These are phyloP conservation scores for Euphorbia corollata DNA, from an alignment of 441 rosid genomes.

Conservation along the genomic window DNA sequence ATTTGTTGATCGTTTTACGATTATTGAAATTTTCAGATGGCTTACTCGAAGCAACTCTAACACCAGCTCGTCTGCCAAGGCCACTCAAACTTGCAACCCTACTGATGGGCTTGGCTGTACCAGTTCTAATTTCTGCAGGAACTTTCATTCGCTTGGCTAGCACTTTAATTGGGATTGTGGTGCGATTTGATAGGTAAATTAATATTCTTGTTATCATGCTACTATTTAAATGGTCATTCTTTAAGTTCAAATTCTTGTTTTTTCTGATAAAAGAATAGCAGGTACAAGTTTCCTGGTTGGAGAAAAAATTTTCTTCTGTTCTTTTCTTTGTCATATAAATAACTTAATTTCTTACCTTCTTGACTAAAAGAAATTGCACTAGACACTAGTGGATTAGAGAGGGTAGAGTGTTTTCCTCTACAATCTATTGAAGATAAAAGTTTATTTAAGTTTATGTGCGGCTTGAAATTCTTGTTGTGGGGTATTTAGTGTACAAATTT, in stretches of 20 bases:
- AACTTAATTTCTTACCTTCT: not conserved
- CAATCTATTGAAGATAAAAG: not conserved
- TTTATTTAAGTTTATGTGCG: not conserved
- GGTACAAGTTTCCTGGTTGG: not conserved
- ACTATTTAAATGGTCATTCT: not conserved
- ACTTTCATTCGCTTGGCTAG: constrained; percentile 48
- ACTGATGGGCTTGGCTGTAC: constrained; percentile 57
- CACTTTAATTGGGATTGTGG: constrained; percentile 49
- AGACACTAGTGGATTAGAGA: not conserved
- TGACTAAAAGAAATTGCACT: not conserved
- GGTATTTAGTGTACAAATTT: not conserved
- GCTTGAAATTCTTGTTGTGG: not conserved
- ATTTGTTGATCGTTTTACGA: not conserved
- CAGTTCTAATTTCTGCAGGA: constrained; percentile 70
- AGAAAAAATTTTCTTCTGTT: not conserved
- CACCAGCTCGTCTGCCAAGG: constrained; percentile 74
- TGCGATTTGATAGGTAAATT: constrained; percentile 76
- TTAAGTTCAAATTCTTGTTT: constrained; percentile 4
- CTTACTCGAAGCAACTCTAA: constrained; percentile 81
- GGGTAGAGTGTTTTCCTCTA: not conserved
- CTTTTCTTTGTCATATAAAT: not conserved
- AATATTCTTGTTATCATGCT: not conserved
- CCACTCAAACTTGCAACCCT: constrained; percentile 94
- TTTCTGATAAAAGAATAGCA: not conserved
- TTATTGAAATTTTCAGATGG: constrained; percentile 53